Percentiles rank a stretch among this genome's conserved stretches.
Conservation (phyloP, 2,329 filamentous ascomycete species). For the Coniosporium tulheliwenetii region DNA sequence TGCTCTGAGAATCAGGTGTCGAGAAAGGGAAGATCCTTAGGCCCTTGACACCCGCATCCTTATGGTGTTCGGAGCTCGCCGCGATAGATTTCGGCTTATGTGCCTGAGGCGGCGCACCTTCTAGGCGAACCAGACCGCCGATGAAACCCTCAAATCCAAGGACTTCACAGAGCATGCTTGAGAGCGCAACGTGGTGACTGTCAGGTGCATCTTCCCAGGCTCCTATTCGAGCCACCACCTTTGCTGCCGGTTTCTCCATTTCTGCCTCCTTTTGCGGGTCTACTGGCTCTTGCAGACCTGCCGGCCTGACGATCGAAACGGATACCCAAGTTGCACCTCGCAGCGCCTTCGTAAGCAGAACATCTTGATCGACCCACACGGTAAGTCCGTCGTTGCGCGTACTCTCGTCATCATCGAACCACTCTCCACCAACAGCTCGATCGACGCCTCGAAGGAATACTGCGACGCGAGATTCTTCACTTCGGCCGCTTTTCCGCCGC, state of each 20-base stretch:
- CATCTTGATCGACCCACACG: slow-evolving; percentile 73
- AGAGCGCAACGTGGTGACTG: slow-evolving; percentile 64
- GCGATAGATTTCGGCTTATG: slow-evolving; percentile 39
- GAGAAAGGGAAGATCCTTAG: slow-evolving; percentile 75
- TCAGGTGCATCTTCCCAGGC: slow-evolving; percentile 82
- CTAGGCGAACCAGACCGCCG: slow-evolving; percentile 74
- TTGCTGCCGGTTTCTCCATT: slow-evolving; percentile 43
- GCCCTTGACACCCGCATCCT: slow-evolving; percentile 38
- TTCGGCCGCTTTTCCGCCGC: slow-evolving; percentile 38
- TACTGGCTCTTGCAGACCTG: slow-evolving; percentile 54
- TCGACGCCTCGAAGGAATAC: slow-evolving; percentile 74
- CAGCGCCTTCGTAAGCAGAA: slow-evolving; percentile 55
- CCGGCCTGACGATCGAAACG: slow-evolving; percentile 77
- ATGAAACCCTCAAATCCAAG: slow-evolving; percentile 60
- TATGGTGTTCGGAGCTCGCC: slow-evolving; percentile 12
- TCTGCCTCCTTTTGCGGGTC: slow-evolving; percentile 56
- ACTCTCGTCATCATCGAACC: slow-evolving; percentile 55
- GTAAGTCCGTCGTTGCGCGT: slow-evolving; percentile 42
- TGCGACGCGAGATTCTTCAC: slow-evolving; percentile 49
- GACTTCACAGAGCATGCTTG: slow-evolving; percentile 56
- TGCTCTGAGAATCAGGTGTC: slow-evolving; percentile 35
- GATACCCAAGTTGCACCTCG: slow-evolving; percentile 62
- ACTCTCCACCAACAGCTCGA: slow-evolving; percentile 50
- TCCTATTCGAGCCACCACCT: slow-evolving; percentile 59
- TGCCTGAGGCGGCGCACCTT: slow-evolving; percentile 63